Evolutionary conservation across 257 asterid genomes (phyloP), one percentile per base, ranked within the genome.

Genomic region (Lycium ferocissimum): DNA sequence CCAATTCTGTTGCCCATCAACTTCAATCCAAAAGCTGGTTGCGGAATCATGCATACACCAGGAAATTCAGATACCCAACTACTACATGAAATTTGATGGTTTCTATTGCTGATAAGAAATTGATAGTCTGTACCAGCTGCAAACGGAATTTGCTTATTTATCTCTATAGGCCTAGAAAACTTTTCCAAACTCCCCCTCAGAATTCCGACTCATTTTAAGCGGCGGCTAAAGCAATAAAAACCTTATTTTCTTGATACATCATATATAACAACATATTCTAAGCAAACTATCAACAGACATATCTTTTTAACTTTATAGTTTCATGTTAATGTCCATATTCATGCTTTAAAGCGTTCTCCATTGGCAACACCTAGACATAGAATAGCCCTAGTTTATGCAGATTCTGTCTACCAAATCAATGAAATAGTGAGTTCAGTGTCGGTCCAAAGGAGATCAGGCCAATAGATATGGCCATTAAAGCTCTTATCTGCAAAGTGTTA

Each of bases 21-120:
- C 37, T 73, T 73, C 80, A 73, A 45, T 45, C 59, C 80, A 73
- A 73, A 73, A 73, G 57, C 80, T 47, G 80, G 59, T 73, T 5
- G 57, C 59, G 47, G 18, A 71, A 71, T 71, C 79, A 71, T 71
- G 57, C 57, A 43, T 71, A 11, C 80, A 73, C 11, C 45, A 47
- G 59, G 56, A 73, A 73, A 73, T 45, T 72, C 58, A 72, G 18
- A 72, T 72, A 72, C 38, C 80, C 18, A 20, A 72, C 57, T 72
- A 11, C 38, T 45, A n/a, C n/a, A 11, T 72, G 58, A 72, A 45
- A 13, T 47, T 45, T 47, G 10, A 45, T 72, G 18, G n/a, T 73
- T 73, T n/a, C 56, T n/a, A 45, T 71, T 73, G n/a, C 80, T 73
- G 58, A 45, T 43, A 72, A 20, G 59, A 53, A 73, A 58, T 73